A percentile compares a stretch with the other conserved stretches of the same genome.
Conservation (phyloP, 2,329 filamentous ascomycete genomes). For the Botrytis pseudocinerea region DNA sequence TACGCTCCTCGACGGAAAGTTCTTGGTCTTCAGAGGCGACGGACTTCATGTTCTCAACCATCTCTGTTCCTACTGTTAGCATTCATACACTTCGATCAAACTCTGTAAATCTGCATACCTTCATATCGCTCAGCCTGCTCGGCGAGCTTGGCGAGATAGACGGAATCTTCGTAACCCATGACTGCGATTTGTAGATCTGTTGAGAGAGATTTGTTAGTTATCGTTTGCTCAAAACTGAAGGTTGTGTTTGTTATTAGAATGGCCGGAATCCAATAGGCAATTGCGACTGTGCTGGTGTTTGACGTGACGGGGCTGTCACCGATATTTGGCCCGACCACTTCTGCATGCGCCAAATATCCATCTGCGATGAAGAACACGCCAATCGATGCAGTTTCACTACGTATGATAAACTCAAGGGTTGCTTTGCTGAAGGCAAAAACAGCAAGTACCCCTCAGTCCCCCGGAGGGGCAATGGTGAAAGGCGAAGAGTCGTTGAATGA, state of each 20-base stretch:
- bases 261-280: not conserved
- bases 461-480: conserved; percentile 33
- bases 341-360: conserved; percentile 18
- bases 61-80: conserved; percentile 62
- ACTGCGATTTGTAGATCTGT: conserved; percentile 50
- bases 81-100: conserved; percentile 22
- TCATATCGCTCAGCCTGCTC: conserved; percentile 99
- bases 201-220: conserved; percentile 20
- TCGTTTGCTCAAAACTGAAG: conserved; percentile 13
- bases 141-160: conserved; percentile 99
- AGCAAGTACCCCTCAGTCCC: conserved; percentile 35
- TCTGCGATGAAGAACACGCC: conserved; percentile 10
- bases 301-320: conserved; percentile 10
- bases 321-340: conserved; percentile 15
- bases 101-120: conserved; percentile 61
- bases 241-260: not conserved
- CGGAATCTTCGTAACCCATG: conserved; percentile 99
- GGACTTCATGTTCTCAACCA: conserved; percentile 99
- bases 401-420: not conserved
- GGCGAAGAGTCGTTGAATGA: conserved; percentile 21
- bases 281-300: conserved; percentile 6
- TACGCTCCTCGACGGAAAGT: conserved; percentile 91
- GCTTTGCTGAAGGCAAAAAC: conserved; percentile 2
- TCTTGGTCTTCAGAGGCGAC: conserved; percentile 86
- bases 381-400: conserved; percentile 10